phyloP scores from a whole-genome alignment of 23 red algal species.

The Pyropia yezoensis region DNA sequence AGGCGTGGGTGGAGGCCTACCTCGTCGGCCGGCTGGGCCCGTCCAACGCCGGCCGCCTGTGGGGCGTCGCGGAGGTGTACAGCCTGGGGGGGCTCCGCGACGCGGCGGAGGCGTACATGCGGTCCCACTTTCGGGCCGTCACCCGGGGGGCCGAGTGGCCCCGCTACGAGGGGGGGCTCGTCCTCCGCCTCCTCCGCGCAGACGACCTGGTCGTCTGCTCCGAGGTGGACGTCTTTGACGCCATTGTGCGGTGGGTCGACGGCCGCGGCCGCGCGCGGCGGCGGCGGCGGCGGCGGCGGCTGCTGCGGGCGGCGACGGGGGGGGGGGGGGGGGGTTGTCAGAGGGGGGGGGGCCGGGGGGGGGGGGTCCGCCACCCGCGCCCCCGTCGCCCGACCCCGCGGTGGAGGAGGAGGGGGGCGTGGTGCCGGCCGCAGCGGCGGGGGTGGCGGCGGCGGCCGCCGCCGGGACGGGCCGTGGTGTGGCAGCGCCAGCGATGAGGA shows the following conservation, averaged over 20 bases:
- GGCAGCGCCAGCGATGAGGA: too few relatives aligned
- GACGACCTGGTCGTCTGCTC: constrained; percentile 23
- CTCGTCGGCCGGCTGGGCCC: constrained; percentile 8
- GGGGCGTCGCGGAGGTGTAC: constrained; percentile 28
- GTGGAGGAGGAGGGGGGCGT: neutral
- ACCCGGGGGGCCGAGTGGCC: constrained; percentile 24
- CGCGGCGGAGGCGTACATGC: constrained; percentile 19
- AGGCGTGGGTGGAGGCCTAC: constrained; percentile 34
- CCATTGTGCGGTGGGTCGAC: constrained; percentile 23
- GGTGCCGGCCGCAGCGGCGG: neutral
- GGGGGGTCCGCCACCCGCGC: constrained; percentile 1
- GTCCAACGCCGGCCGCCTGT: constrained; percentile 11
- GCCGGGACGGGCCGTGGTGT: too few relatives aligned
- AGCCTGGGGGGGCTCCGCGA: constrained; percentile 19
- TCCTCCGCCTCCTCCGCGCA: constrained; percentile 1
- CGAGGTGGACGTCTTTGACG: constrained; percentile 30
- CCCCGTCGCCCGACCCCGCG: neutral
- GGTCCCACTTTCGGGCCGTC: constrained; percentile 24
- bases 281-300: constrained; percentile 3
- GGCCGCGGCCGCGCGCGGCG: neutral
- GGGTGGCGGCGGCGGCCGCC: too few relatives aligned
- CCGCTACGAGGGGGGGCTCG: constrained; percentile 5
- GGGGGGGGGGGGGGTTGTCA: constrained; percentile 3
- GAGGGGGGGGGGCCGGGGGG: neutral
- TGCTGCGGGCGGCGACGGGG: constrained; percentile 2